Conservation (phyloP, 371 early-diverging fungal genomes). For the Massospora cicadina region DNA sequence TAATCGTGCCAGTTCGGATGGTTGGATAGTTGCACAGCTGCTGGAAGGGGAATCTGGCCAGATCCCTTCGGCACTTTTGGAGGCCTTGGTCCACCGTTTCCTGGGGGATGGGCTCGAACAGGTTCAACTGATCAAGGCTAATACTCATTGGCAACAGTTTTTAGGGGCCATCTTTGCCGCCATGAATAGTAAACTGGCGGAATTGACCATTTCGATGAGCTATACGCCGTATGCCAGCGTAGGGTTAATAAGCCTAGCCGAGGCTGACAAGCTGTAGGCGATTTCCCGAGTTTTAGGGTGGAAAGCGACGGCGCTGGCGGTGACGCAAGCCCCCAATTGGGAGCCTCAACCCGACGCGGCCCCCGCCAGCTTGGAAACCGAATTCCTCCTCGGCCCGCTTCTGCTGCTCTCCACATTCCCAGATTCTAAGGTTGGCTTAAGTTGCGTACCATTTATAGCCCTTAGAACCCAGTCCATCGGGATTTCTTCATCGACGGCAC, state of each 20-base stretch:
- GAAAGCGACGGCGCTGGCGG: conserved; percentile 19
- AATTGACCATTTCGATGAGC: neutral
- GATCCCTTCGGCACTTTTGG: conserved; percentile 29
- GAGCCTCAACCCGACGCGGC: conserved; percentile 27
- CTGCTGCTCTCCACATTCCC: conserved; percentile 40
- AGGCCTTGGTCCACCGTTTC: conserved; percentile 29
- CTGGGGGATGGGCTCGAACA: conserved; percentile 37
- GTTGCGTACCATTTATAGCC: neutral
- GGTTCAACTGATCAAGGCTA: conserved; percentile 17
- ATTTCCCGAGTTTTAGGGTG: conserved; percentile 13
- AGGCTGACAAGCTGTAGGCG: conserved; percentile 1
- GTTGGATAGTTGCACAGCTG: neutral
- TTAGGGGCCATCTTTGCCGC: neutral
- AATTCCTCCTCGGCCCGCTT: conserved; percentile 57
- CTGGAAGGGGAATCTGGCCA: conserved; percentile 21
- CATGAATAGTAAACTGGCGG: neutral
- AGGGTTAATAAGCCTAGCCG: conserved; percentile 19
- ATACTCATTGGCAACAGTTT: neutral
- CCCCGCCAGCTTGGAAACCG: conserved; percentile 38
- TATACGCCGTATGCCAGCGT: neutral
- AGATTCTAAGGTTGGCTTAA: conserved; percentile 21
- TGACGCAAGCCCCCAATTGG: conserved; percentile 31
- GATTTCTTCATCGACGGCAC: conserved; percentile 11
- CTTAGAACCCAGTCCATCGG: neutral
- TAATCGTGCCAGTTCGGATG: conserved; percentile 13